Percentiles rank a stretch among this genome's conserved stretches.
Evolutionary conservation across 164 flowering plant species (phyloP).

Genomic region (Aristolochia fimbriata): DNA sequence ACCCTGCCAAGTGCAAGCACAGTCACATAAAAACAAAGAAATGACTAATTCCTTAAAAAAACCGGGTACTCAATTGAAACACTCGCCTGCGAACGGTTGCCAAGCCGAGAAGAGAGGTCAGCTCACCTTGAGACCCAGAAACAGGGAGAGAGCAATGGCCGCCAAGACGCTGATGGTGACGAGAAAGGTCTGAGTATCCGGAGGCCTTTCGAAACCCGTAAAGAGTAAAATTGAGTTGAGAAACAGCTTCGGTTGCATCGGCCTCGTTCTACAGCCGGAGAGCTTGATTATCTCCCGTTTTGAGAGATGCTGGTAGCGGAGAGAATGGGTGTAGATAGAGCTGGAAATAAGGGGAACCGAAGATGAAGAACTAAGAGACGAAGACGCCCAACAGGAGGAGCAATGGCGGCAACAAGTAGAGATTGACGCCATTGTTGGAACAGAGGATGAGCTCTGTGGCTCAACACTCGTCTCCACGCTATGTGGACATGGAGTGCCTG

Average conservation of each 20-base stretch:
- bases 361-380: conserved; percentile 13
- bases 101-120: not conserved
- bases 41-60: not conserved
- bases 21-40: not conserved
- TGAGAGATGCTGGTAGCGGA: conserved; percentile 1
- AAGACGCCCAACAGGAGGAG: conserved; percentile 6
- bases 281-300: conserved; percentile 2
- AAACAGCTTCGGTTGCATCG: conserved; percentile 18
- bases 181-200: conserved; percentile 67
- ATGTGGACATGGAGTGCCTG: no score
- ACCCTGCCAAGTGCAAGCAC: conserved; percentile 40
- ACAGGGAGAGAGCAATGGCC: conserved; percentile 79
- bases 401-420: conserved; percentile 18
- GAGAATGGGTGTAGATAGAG: conserved; percentile 5
- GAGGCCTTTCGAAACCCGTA: conserved; percentile 30
- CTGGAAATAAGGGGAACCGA: conserved; percentile 4
- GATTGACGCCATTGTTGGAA: conserved; percentile 29
- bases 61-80: not conserved
- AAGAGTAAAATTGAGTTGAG: conserved; percentile 44
- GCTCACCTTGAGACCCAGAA: conserved; percentile 70
- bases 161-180: conserved; percentile 61
- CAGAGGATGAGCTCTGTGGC: not conserved
- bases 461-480: not conserved
- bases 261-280: conserved; percentile 4
- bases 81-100: no score